These are phyloP conservation scores for Ustilago sp. DNA, from an alignment of 1,284 basidiomycete species.

Conservation along the genomic window DNA sequence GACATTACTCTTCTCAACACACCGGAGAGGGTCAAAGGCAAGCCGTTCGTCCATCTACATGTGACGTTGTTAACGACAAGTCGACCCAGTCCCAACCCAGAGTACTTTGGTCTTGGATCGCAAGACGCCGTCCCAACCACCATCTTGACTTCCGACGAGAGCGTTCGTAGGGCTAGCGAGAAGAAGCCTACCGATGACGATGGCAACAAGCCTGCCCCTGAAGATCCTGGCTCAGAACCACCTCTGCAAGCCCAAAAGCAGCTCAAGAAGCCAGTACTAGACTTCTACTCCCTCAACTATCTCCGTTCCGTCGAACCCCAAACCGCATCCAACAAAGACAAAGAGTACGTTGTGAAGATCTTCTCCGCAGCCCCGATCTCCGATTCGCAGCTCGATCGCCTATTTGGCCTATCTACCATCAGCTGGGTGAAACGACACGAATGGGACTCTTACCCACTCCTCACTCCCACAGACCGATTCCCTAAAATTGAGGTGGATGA, in stretches of 20 bases:
- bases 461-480: slow-evolving; percentile 77
- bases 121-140: slow-evolving; percentile 75
- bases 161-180: slow-evolving; percentile 38
- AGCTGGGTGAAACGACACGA: slow-evolving; percentile 85
- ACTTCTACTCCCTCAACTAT: slow-evolving; percentile 91
- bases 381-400: slow-evolving; percentile 76
- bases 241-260: neutral
- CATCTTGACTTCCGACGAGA: slow-evolving; percentile 75
- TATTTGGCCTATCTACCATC: slow-evolving; percentile 51
- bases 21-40: slow-evolving; percentile 74
- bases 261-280: slow-evolving; percentile 71
- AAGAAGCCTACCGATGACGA: slow-evolving; percentile 4
- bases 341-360: slow-evolving; percentile 72
- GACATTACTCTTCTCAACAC: slow-evolving; percentile 66
- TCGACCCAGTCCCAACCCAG: slow-evolving; percentile 75
- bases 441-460: slow-evolving; percentile 74
- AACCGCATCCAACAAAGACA: slow-evolving; percentile 17
- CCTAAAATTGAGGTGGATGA: slow-evolving; percentile 81
- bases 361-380: slow-evolving; percentile 79
- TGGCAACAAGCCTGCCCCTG: neutral
- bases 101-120: slow-evolving; percentile 77
- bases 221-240: slow-evolving; percentile 7
- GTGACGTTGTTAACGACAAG: slow-evolving; percentile 89
- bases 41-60: slow-evolving; percentile 85
- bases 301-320: slow-evolving; percentile 74